Percentiles rank a stretch among this genome's conserved stretches.
phyloP scores from a whole-genome alignment of 192 early-diverging fungal genomes.

The Haplosporangium gracile region DNA sequence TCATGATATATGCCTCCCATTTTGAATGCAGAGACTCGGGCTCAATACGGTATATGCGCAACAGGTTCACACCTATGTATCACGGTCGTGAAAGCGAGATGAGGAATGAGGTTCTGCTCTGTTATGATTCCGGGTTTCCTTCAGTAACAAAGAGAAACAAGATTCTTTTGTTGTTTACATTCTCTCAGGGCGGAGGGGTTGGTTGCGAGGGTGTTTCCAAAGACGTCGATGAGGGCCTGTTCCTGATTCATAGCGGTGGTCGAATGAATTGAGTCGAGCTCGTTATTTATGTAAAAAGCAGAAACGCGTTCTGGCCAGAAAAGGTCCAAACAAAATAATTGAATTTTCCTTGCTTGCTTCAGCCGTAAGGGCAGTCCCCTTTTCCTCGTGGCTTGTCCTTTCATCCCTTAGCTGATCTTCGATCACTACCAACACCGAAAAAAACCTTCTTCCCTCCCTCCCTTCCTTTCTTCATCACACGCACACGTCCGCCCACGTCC shows the following conservation, averaged over 20 bases:
- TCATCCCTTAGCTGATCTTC: not conserved
- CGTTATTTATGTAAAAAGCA: not conserved
- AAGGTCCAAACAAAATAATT: not conserved
- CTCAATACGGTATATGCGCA: slow-evolving; percentile 41
- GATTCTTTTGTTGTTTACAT: not conserved
- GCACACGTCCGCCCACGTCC: not conserved
- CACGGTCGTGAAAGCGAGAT: not conserved
- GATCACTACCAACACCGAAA: too few species aligned
- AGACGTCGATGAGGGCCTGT: not conserved
- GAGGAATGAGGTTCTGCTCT: slow-evolving; percentile 12
- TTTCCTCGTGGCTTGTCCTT: not conserved
- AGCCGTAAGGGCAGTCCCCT: not conserved
- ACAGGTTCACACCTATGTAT: slow-evolving; percentile 20
- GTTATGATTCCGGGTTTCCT: not conserved
- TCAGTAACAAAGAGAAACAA: not conserved
- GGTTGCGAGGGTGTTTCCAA: slow-evolving; percentile 5
- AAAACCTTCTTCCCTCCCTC: not conserved
- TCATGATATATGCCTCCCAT: slow-evolving; percentile 55
- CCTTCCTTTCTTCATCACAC: not conserved
- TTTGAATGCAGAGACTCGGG: slow-evolving; percentile 43
- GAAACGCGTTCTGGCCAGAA: not conserved
- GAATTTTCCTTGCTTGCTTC: not conserved
- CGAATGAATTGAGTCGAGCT: not conserved
- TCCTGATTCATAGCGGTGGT: slow-evolving; percentile 12
- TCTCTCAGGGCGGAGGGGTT: slow-evolving; percentile 9